Evolutionary conservation across 169 alveolate genomes (phyloP).

Genomic region (Cryptosporidium tyzzeri): DNA sequence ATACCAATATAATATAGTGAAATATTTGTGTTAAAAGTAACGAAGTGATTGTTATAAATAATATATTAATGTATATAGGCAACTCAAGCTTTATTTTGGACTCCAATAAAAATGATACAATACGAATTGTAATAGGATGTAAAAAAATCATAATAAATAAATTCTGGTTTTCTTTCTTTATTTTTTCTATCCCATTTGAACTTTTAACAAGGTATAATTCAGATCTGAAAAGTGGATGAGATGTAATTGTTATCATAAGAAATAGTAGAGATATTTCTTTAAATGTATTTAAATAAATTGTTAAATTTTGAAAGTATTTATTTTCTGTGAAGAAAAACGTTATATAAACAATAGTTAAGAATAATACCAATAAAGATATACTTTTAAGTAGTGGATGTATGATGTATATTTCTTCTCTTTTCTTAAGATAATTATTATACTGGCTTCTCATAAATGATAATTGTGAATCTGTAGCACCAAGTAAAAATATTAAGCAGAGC

Average conservation of each 20-base stretch:
- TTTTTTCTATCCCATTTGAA: background rate
- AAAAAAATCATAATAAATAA: background rate
- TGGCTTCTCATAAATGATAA: slow-evolving; percentile 13
- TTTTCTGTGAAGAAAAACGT: background rate
- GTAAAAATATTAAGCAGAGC: slow-evolving; percentile 17
- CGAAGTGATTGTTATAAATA: background rate
- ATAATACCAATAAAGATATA: slow-evolving; percentile 6
- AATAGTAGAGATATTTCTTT: background rate
- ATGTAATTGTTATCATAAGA: slow-evolving; percentile 2
- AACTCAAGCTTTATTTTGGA: background rate
- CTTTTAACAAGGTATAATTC: background rate
- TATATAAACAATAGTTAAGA: background rate
- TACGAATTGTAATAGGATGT: background rate
- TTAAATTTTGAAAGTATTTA: background rate
- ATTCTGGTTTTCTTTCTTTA: slow-evolving; percentile 1
- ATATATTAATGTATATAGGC: background rate
- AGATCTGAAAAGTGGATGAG: slow-evolving; percentile 5
- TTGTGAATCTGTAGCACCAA: slow-evolving; percentile 23
- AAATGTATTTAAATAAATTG: background rate
- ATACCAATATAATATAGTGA: background rate
- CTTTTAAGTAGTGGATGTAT: slow-evolving; percentile 2
- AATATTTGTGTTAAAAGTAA: background rate
- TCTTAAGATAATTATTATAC: background rate
- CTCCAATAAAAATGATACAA: background rate
- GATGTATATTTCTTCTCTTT: background rate